These are phyloP conservation scores for Pistacia atlantica DNA, from an alignment of 345 rosid species.

Conservation along the genomic window DNA sequence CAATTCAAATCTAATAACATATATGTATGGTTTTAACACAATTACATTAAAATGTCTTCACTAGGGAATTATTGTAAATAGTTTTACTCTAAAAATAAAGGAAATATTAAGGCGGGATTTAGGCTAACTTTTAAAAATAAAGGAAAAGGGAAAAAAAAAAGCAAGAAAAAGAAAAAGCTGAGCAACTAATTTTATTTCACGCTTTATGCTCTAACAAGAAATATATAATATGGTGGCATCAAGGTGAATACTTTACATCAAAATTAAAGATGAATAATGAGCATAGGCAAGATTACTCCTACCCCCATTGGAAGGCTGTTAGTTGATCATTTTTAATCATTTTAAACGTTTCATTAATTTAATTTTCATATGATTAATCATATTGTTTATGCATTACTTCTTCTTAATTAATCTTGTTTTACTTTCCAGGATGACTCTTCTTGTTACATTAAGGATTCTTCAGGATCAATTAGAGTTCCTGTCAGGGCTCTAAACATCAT, in stretches of 20 bases:
- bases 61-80: too few relatives aligned
- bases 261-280: slow-evolving; percentile 3
- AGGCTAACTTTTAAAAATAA: too few relatives aligned
- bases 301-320: background rate
- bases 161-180: too few relatives aligned
- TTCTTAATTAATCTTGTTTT: background rate
- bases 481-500: slow-evolving; percentile 27
- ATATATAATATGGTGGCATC: background rate
- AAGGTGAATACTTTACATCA: background rate
- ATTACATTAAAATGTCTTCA: too few relatives aligned
- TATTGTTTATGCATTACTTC: background rate
- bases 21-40: too few relatives aligned
- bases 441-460: background rate
- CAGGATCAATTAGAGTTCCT: slow-evolving; percentile 8
- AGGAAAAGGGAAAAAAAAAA: too few relatives aligned
- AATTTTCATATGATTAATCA: too few relatives aligned
- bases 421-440: slow-evolving; percentile 1
- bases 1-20: too few relatives aligned
- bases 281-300: background rate
- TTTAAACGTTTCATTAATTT: background rate
- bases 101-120: too few relatives aligned
- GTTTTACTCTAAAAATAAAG: too few relatives aligned
- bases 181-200: too few relatives aligned
- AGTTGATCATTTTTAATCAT: background rate
- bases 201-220: background rate